These are phyloP conservation scores for Aspergillus fumigatus DNA, from an alignment of 2,329 filamentous ascomycete species.

Conservation along the genomic window DNA sequence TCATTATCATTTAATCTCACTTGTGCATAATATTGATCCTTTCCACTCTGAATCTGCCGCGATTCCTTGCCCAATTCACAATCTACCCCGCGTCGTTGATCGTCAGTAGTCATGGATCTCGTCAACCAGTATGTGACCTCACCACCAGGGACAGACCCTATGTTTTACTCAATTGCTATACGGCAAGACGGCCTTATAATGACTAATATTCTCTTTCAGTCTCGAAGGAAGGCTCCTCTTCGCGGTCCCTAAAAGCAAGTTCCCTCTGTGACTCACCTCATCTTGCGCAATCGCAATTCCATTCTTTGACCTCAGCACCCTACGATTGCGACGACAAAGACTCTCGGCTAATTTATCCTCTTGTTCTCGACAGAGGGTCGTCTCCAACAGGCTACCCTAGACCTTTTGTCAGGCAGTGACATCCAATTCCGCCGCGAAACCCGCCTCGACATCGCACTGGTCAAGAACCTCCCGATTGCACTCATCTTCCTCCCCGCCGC, in stretches of 20 bases:
- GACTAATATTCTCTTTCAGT: constrained; percentile 49
- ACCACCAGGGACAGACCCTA: neutral
- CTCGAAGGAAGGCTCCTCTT: constrained; percentile 91
- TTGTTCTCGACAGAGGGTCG: constrained; percentile 67
- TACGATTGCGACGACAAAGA: constrained; percentile 1
- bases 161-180: constrained; percentile 1
- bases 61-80: neutral
- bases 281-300: constrained; percentile 1
- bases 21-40: neutral
- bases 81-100: constrained; percentile 20
- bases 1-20: neutral
- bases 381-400: constrained; percentile 79
- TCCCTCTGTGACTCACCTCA: constrained; percentile 18
- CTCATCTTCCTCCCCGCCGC: constrained; percentile 95
- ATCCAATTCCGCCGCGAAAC: constrained; percentile 95
- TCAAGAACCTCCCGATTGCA: constrained; percentile 93
- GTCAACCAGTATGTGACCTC: constrained; percentile 54
- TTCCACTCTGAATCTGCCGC: neutral
- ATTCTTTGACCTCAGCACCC: neutral
- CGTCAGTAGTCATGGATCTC: constrained; percentile 50
- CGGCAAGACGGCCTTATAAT: constrained; percentile 1
- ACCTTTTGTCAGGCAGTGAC: constrained; percentile 88
- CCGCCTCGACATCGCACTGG: constrained; percentile 92
- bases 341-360: constrained; percentile 5
- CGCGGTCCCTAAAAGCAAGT: constrained; percentile 95